Evolutionary conservation across 306 rosid genomes (phyloP).

Genomic region (Dryas octopetala): DNA sequence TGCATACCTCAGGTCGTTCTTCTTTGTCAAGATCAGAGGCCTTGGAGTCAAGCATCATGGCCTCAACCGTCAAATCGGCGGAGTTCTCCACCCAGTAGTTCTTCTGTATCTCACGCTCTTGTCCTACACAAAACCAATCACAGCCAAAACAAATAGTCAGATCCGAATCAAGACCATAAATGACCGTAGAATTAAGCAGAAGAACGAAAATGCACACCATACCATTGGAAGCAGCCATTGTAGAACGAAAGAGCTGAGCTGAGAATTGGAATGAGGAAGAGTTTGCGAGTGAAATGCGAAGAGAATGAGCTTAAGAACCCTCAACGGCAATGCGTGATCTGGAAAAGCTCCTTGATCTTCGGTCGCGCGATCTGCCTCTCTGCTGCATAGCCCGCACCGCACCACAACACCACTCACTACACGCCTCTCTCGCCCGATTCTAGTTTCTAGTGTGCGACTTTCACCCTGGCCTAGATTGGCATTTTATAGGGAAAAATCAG

Average conservation of each 20-base stretch:
- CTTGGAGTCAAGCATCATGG: conserved; percentile 96
- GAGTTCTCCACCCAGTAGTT: conserved; percentile 77
- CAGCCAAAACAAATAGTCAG: neutral
- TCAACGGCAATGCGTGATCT: conserved; percentile 79
- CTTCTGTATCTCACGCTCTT: conserved; percentile 77
- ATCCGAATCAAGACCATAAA: neutral
- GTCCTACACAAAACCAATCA: conserved; percentile 23
- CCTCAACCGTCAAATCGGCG: conserved; percentile 63
- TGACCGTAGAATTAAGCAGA: neutral
- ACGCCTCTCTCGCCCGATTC: neutral
- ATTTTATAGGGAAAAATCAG: neutral
- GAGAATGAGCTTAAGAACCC: conserved; percentile 43
- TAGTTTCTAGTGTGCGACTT: neutral
- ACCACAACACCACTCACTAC: neutral
- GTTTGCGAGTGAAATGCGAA: neutral
- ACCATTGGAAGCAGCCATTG: conserved; percentile 31
- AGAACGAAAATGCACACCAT: neutral
- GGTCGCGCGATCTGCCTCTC: conserved; percentile 56
- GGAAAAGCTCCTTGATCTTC: conserved; percentile 89
- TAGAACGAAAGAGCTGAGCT: neutral
- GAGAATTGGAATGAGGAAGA: neutral
- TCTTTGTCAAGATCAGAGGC: conserved; percentile 92
- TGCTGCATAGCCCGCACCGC: conserved; percentile 51
- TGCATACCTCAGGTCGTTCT: conserved; percentile 84
- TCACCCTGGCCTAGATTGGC: neutral